Evolutionary conservation across 78 protist genomes (phyloP).

Genomic region (Paulinella micropora): DNA sequence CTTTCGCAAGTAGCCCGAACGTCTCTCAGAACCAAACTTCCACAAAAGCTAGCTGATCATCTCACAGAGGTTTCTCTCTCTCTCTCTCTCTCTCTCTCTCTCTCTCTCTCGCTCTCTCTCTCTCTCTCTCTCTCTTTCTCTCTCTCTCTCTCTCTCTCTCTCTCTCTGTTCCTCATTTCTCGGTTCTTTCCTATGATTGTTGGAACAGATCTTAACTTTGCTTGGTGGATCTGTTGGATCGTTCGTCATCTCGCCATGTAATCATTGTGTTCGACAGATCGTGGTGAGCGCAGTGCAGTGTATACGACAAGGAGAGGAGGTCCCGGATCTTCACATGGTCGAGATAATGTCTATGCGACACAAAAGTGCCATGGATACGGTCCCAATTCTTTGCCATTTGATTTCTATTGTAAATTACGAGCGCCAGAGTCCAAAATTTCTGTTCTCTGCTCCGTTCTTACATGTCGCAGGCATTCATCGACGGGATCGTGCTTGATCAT

Average conservation of each 20-base stretch:
- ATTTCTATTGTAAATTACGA: not conserved
- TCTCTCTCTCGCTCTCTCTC: too few relatives aligned
- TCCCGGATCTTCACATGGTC: constrained; percentile 95
- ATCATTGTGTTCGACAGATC: too few relatives aligned
- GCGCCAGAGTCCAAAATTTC: not conserved
- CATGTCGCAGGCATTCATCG: constrained; percentile 35
- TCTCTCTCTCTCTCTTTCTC: too few relatives aligned
- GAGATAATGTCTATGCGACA: constrained; percentile 95
- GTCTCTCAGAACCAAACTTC: constrained; percentile 75
- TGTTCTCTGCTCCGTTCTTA: not conserved
- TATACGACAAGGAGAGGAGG: constrained; percentile 43
- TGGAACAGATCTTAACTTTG: too few relatives aligned
- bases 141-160: too few relatives aligned
- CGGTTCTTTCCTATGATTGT: too few relatives aligned
- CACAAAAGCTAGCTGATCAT: constrained; percentile 50
- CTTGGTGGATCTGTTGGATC: too few relatives aligned
- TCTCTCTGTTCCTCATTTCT: too few relatives aligned
- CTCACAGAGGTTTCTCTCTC: too few relatives aligned
- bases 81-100: too few relatives aligned
- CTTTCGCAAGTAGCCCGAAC: constrained; percentile 68
- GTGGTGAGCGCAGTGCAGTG: constrained; percentile 77
- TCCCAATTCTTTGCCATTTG: too few relatives aligned
- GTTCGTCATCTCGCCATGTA: too few relatives aligned
- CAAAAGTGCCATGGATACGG: constrained; percentile 23
- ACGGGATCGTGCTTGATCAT: constrained; percentile 97